Percentiles rank a stretch among this genome's conserved stretches.
Evolutionary conservation across 2,329 filamentous ascomycete genomes (phyloP).

Genomic region (Cercospora sesami): DNA sequence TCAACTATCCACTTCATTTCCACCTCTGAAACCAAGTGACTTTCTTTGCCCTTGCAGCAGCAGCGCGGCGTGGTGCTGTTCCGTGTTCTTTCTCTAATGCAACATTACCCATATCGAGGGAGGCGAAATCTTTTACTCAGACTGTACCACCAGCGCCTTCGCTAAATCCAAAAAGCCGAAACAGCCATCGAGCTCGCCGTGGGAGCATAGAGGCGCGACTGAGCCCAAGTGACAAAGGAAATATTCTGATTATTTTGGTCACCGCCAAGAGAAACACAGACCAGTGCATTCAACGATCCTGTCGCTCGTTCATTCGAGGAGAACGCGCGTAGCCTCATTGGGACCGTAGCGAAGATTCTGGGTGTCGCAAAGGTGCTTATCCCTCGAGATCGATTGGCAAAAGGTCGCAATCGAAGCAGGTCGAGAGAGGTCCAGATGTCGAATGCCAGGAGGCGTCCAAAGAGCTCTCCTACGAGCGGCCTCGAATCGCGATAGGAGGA

Average conservation of each 20-base stretch:
- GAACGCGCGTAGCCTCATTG: not conserved
- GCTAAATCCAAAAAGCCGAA: conserved; percentile 18
- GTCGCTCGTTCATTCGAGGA: not conserved
- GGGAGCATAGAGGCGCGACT: not conserved
- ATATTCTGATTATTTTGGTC: not conserved
- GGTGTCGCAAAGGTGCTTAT: not conserved
- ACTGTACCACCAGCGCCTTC: conserved; percentile 17
- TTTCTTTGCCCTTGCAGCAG: not conserved
- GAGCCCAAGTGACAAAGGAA: not conserved
- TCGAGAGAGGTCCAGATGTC: not conserved
- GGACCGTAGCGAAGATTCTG: not conserved
- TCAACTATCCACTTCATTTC: not conserved
- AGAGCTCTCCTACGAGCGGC: not conserved
- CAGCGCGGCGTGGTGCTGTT: not conserved
- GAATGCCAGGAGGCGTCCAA: not conserved
- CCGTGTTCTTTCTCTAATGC: not conserved
- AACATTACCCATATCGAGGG: not conserved
- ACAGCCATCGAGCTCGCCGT: not conserved
- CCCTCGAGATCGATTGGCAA: not conserved
- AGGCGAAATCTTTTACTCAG: not conserved
- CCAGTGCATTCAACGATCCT: not conserved
- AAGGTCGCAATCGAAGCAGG: not conserved
- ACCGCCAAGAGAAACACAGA: not conserved
- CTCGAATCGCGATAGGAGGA: conserved; percentile 3
- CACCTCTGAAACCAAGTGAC: not conserved